phyloP scores from a whole-genome alignment of 2,329 filamentous ascomycete genomes.

The Fusarium nurragi region DNA sequence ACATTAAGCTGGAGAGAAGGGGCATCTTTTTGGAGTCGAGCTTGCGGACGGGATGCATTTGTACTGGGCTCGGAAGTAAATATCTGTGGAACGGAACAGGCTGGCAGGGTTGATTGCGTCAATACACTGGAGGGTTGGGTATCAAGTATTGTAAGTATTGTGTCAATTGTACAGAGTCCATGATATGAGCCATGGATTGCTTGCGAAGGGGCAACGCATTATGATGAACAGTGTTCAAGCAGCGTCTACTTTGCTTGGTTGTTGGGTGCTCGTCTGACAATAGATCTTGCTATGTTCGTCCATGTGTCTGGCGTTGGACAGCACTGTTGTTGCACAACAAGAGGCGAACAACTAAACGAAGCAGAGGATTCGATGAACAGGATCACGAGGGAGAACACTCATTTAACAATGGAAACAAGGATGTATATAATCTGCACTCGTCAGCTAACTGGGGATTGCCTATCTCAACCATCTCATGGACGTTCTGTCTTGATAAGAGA shows the following conservation, averaged over 20 bases:
- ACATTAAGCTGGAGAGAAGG: constrained; percentile 23
- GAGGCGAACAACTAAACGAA: neutral
- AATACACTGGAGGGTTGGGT: constrained; percentile 22
- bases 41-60: constrained; percentile 33
- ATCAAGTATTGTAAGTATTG: constrained; percentile 25
- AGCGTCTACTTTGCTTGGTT: neutral
- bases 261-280: neutral
- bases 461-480: neutral
- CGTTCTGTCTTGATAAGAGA: neutral
- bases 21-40: constrained; percentile 34
- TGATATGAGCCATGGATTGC: constrained; percentile 8
- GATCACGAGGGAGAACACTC: neutral
- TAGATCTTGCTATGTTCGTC: neutral
- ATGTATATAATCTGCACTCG: neutral
- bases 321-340: neutral
- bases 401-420: neutral
- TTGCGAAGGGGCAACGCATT: constrained; percentile 1
- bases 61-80: constrained; percentile 22
- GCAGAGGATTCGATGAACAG: neutral
- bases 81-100: constrained; percentile 12
- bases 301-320: neutral
- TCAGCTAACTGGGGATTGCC: too few species aligned
- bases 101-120: constrained; percentile 12
- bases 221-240: neutral
- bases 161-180: constrained; percentile 25